Evolutionary conservation across 73 alveolate genomes (phyloP).

Genomic region (Paramecium primaurelia): DNA sequence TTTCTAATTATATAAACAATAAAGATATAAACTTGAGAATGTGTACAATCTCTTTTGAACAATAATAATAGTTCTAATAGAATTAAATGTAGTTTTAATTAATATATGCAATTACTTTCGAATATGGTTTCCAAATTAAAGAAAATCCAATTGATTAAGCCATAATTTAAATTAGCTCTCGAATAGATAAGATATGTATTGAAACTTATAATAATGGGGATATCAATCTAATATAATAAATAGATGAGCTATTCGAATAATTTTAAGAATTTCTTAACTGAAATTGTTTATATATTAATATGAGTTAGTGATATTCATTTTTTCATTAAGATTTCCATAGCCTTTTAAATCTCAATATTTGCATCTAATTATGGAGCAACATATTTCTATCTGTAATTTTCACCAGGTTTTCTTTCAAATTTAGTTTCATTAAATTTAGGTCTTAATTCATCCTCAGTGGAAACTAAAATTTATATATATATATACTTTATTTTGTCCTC

Average conservation of each 20-base stretch:
- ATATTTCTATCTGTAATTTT: conserved; percentile 7
- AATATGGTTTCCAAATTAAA: not conserved
- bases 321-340: not conserved
- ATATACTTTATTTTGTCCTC: not conserved
- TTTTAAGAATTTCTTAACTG: not conserved
- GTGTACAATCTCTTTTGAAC: not conserved
- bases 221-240: not conserved
- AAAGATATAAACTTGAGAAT: not conserved
- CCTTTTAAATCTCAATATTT: conserved; percentile 5
- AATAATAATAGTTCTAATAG: not conserved
- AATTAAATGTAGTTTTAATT: not conserved
- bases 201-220: not conserved
- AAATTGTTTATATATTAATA: not conserved
- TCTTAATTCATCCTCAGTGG: not conserved
- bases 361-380: not conserved
- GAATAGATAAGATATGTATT: not conserved
- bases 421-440: not conserved
- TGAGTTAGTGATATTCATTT: not conserved
- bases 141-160: not conserved
- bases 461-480: not conserved
- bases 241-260: not conserved
- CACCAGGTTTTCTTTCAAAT: conserved; percentile 27
- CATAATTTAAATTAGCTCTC: not conserved
- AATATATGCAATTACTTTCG: not conserved
- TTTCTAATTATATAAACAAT: not conserved